Evolutionary conservation across 78 protist genomes (phyloP), one percentile per base, ranked within the genome.

Genomic region (Guillardia theta): DNA sequence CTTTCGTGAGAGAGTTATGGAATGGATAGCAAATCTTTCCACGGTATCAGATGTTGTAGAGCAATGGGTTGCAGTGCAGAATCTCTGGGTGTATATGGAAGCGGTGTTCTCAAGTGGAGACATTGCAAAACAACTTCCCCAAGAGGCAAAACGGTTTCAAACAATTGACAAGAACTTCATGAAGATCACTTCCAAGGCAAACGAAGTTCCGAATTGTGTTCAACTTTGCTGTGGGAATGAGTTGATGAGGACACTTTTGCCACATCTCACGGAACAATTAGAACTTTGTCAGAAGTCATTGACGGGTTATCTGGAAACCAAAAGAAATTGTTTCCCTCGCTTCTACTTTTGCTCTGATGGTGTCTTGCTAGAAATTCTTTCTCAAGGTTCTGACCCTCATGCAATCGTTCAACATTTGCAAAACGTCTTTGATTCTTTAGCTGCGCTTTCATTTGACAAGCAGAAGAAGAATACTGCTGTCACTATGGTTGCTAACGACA

Each of bases 301-400:
- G 30, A 44, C 94, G 1, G 95, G 97, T 37, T 98, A 98, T 93
- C 94, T 98, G 8, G 99, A 98, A 62, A 24, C 39, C 50, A 98
- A 98, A 92, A 96, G 98, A 1, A 19, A 37, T 18, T 39, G 93
- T 3, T 98, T 97, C 96, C 98, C 98, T 6, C 98, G 99, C 53
- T 98, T 98, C 96, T 98, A 94, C 95, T 98, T 98, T 76, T 97
- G 97, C 43, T 97, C 98, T 10, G 98, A 98, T 64, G n/a, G 98
- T 41, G 96, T 78, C 19, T 95, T 98, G 87, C 97, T 98, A 27
- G 98, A 97, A 64, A 96, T 98, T 5, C 97, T 98, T 6, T 97
- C 98, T 1, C 98, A 97, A 77, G 97, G 97, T 5, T 88, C 96
- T 24, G 97, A 98, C 93, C 96, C 97, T 1, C 53, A 94, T 21